Evolutionary conservation across 192 early-diverging fungal species (phyloP).

Genomic region (Backusella westeae): DNA sequence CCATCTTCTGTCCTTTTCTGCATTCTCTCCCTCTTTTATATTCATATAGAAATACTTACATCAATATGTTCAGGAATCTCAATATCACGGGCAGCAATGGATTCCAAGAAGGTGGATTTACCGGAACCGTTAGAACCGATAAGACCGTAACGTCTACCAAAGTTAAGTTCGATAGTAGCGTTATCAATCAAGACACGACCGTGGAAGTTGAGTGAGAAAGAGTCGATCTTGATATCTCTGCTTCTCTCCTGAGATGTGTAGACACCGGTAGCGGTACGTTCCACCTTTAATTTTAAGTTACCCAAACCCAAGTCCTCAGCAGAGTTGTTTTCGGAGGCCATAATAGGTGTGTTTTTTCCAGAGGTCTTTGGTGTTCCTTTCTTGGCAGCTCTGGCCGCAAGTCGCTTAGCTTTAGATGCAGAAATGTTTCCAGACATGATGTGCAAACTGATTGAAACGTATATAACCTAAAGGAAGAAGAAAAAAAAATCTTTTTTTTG

Average conservation of each 20-base stretch:
- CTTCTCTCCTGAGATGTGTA: slow-evolving; percentile 85
- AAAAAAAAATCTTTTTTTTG: background rate
- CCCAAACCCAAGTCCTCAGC: slow-evolving; percentile 49
- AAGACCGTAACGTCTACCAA: slow-evolving; percentile 90
- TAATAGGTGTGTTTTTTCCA: slow-evolving; percentile 35
- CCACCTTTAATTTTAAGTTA: slow-evolving; percentile 65
- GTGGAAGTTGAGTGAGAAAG: slow-evolving; percentile 90
- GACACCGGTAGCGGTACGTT: slow-evolving; percentile 90
- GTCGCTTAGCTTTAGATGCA: slow-evolving; percentile 78
- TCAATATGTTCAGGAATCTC: slow-evolving; percentile 97
- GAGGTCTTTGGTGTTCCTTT: slow-evolving; percentile 43
- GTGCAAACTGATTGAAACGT: background rate
- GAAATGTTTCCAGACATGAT: slow-evolving; percentile 42
- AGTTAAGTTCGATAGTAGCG: slow-evolving; percentile 96
- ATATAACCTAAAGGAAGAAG: background rate
- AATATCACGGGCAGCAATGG: slow-evolving; percentile 90
- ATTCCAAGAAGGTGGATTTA: slow-evolving; percentile 88
- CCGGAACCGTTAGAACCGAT: slow-evolving; percentile 95
- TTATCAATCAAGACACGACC: slow-evolving; percentile 94
- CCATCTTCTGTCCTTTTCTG: background rate
- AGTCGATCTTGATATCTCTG: slow-evolving; percentile 95
- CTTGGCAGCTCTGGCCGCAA: slow-evolving; percentile 65
- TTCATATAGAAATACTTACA: slow-evolving; percentile 41
- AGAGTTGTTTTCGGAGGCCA: slow-evolving; percentile 31
- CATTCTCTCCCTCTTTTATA: background rate